phyloP scores from a whole-genome alignment of 1,139 yeast genomes.

The Yamadazyma diospyri region DNA sequence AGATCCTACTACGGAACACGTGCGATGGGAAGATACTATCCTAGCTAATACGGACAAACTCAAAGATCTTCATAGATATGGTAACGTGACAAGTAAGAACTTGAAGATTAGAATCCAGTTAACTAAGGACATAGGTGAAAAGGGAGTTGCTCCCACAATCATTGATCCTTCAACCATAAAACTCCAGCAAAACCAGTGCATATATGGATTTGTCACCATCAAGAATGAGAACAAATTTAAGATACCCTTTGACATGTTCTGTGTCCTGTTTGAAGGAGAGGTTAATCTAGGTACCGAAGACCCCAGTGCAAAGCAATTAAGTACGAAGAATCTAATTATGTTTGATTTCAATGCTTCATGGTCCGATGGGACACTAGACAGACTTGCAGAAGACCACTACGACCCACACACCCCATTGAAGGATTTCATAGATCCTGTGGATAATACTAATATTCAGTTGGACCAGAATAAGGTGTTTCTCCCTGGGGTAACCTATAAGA shows the following conservation, averaged over 20 bases:
- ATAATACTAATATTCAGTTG: slow-evolving; percentile 27
- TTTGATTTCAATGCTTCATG: slow-evolving; percentile 42
- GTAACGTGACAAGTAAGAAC: slow-evolving; percentile 25
- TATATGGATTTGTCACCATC: slow-evolving; percentile 35
- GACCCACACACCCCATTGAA: slow-evolving; percentile 18
- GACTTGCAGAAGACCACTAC: slow-evolving; percentile 25
- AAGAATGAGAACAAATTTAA: slow-evolving; percentile 25
- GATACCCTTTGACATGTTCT: slow-evolving; percentile 38
- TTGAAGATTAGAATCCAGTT: slow-evolving; percentile 26
- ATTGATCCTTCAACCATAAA: slow-evolving; percentile 28
- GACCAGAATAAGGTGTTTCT: slow-evolving; percentile 25
- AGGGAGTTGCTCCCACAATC: slow-evolving; percentile 27
- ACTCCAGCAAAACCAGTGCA: slow-evolving; percentile 33
- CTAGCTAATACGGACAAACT: slow-evolving; percentile 36
- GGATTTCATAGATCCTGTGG: slow-evolving; percentile 27
- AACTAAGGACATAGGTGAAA: slow-evolving; percentile 30
- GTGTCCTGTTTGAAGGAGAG: slow-evolving; percentile 31
- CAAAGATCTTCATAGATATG: slow-evolving; percentile 29
- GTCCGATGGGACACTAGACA: slow-evolving; percentile 36
- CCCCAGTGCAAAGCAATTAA: slow-evolving; percentile 1
- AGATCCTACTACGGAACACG: slow-evolving; percentile 12
- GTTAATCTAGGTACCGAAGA: slow-evolving; percentile 15
- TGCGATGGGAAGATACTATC: slow-evolving; percentile 24
- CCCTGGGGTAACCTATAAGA: slow-evolving; percentile 36
- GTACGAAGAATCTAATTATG: slow-evolving; percentile 29